Evolutionary conservation across 768 basidiomycete species (phyloP), one percentile per base, ranked within the genome.

Genomic region (Sarcomyxa edulis): DNA sequence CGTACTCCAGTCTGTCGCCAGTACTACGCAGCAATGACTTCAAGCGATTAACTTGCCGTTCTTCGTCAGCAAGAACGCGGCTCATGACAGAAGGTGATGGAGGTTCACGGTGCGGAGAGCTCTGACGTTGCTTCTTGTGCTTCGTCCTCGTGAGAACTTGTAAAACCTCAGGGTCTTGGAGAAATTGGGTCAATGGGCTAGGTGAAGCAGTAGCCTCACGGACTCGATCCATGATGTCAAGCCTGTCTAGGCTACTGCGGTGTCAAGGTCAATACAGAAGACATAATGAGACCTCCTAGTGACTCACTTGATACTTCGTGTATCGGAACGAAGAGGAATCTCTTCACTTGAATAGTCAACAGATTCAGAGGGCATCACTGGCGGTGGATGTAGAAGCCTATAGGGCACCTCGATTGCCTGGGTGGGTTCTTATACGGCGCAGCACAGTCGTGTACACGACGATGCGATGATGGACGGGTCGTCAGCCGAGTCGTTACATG

Each of bases 1-100:
- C 79, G 32, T 67, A 59, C 49, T 81, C 74, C 26, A 84, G 62
- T 33, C 69, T 66, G 37, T 77, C 74, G 14, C 68, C 67, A 4
- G 78, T 68, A 32, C 55, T 58, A 37, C 69, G 65, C 16, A 82
- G 65, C 18, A 76, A 50, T 20, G 66, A 62, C 52, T 78, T 80
- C 44, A 80, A 65, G 40, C 71, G 67, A 39, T 65, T 64, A n/a
- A 66, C 64, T 47, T 78, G 74, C 38, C 69, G 67, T 52, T 81
- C 77, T 53, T 80, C 77, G 42, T 80, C 64, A 22, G 57, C 53
- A 9, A 68, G 54, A 53, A 45, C 71, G 9, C 74, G 51, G 3
- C 65, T 66, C 37, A 68, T 61, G 20, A 71, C 53, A 16, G 65
- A 52, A 21, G 65, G 58, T 1, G 66, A 55, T 18, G 23, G 19